A percentile compares a stretch with the other conserved stretches of the same genome.
phyloP scores from a whole-genome alignment of 2,329 filamentous ascomycete genomes.

The Plenodomus biglobosus region DNA sequence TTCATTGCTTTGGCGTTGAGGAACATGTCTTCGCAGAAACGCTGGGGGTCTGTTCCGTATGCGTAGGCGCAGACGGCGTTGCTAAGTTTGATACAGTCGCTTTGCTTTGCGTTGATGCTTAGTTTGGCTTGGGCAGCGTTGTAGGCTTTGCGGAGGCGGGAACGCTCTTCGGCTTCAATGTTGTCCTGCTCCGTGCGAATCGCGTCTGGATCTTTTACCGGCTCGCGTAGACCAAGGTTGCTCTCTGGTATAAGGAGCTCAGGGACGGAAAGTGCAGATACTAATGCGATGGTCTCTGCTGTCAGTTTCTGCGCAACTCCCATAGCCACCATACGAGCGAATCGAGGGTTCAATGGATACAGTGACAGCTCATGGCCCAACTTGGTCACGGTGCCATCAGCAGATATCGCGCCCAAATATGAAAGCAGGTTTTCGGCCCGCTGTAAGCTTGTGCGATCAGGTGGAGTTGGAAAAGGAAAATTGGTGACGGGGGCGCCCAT shows the following conservation, averaged over 20 bases:
- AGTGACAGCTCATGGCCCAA: constrained; percentile 80
- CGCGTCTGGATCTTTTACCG: constrained; percentile 47
- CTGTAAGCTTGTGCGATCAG: constrained; percentile 71
- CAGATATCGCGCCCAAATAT: constrained; percentile 78
- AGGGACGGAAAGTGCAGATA: constrained; percentile 83
- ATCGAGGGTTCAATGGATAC: constrained; percentile 88
- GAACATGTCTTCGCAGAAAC: constrained; percentile 81
- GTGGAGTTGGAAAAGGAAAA: constrained; percentile 94
- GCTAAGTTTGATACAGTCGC: constrained; percentile 87
- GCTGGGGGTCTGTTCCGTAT: constrained; percentile 54
- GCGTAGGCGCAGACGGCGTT: constrained; percentile 83
- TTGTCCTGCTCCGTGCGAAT: constrained; percentile 66
- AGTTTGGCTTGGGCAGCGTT: constrained; percentile 77
- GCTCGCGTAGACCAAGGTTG: constrained; percentile 66
- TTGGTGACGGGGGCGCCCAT: constrained; percentile 92
- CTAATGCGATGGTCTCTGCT: constrained; percentile 82
- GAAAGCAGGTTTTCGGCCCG: constrained; percentile 84
- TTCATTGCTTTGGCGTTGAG: constrained; percentile 83
- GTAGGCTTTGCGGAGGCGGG: constrained; percentile 64
- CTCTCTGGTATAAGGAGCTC: constrained; percentile 85
- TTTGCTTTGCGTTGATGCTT: constrained; percentile 71
- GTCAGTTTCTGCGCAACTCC: constrained; percentile 81
- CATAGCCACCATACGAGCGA: constrained; percentile 87
- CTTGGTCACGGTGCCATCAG: constrained; percentile 72
- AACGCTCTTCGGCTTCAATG: constrained; percentile 68